Evolutionary conservation across 768 basidiomycete species (phyloP), one percentile per base, ranked within the genome.

Genomic region (Coprinopsis marcescibilis): DNA sequence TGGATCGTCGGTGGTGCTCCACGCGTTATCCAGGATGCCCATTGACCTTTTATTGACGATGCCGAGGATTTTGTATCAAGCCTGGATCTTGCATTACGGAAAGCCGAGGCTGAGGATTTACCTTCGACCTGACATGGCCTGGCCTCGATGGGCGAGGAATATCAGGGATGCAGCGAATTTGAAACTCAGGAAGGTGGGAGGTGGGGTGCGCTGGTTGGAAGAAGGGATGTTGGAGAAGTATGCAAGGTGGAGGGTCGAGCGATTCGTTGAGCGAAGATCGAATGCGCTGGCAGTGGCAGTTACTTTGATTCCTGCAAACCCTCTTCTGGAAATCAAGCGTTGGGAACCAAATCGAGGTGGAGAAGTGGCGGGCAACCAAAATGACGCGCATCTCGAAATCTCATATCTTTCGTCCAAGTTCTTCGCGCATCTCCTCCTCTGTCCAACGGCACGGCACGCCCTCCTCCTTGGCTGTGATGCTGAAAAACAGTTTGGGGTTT

Each of bases 11-110:
- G 62, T 61, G 27, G 60, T 76, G 27, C 54, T 83, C 17, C 14
- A 26, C 1, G 60, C 70, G 0, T 61, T 84, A 25, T 46, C 57
- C 2, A 57, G 60, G 41, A 64, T 69, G 21, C 84, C 84, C 0
- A 65, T 83, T 43, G 67, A 64, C 3, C 69, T 86, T 7, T 62
- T 83, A 30, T 60, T 78, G 17, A 75, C 79, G 0, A 65, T 78
- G 41, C 71, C 77, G 2, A 69, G 84, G n/a, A 86, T 85, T 44
- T 55, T 80, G 3, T 78, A 73, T 46, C 71, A 80, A 25, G 84
- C 85, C 0, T 75, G 70, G 65, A 66, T 69, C 15, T 57, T 86
- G 39, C 82, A 85, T 56, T 85, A 83, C 57, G 43, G 55, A 27
- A 82, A 80, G 56, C 43, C 43, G 17, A 63, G 64, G 4, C 65